Evolutionary conservation across 805 yeast species (phyloP).

Genomic region (Metschnikowia rubicola): DNA sequence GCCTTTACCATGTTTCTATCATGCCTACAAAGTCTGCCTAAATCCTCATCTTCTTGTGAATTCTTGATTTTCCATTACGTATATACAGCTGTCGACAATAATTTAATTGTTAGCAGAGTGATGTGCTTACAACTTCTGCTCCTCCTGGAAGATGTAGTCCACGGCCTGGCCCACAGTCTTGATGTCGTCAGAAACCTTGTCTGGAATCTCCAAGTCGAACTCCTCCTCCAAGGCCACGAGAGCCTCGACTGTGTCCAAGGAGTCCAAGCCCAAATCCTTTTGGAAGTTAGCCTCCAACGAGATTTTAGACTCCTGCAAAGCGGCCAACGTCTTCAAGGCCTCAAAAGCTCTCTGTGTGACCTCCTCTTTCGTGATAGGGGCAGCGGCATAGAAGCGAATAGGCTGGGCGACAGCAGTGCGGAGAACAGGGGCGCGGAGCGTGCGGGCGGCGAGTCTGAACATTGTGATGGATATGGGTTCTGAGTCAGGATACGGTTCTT

Average conservation of each 20-base stretch:
- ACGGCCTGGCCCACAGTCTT: constrained; percentile 92
- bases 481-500: not conserved
- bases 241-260: constrained; percentile 92
- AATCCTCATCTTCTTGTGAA: not conserved
- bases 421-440: constrained; percentile 33
- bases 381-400: constrained; percentile 55
- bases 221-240: constrained; percentile 85
- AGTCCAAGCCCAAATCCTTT: constrained; percentile 83
- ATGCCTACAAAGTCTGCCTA: no score
- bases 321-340: constrained; percentile 60
- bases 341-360: constrained; percentile 78
- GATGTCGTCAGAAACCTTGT: constrained; percentile 88
- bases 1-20: no score
- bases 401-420: constrained; percentile 28
- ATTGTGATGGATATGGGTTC: constrained; percentile 21
- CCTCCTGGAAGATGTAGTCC: constrained; percentile 74
- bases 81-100: constrained; percentile 11
- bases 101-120: no score
- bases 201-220: constrained; percentile 79
- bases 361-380: constrained; percentile 70
- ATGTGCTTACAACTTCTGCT: constrained; percentile 34
- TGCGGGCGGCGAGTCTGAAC: constrained; percentile 57
- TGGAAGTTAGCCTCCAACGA: constrained; percentile 51
- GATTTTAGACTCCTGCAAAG: constrained; percentile 44
- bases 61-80: constrained; percentile 1